These are phyloP conservation scores for Monascus purpureus DNA, from an alignment of 495 filamentous ascomycete genomes.

Conservation along the genomic window DNA sequence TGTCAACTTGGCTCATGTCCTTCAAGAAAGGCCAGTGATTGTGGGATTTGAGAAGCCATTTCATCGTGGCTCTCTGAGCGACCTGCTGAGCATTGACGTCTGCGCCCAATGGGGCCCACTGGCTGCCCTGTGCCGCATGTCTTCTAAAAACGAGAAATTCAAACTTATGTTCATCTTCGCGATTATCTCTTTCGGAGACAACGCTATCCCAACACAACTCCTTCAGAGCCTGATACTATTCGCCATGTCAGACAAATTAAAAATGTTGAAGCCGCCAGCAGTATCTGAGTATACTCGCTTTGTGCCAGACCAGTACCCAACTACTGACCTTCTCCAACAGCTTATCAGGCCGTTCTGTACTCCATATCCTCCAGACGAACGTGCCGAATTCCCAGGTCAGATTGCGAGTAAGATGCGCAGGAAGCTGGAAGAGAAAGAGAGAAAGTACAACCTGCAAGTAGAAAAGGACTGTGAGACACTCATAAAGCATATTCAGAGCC, in stretches of 20 bases:
- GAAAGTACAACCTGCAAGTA: not conserved
- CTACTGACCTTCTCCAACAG: constrained; percentile 6
- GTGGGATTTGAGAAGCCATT: constrained; percentile 22
- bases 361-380: constrained; percentile 10
- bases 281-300: constrained; percentile 17
- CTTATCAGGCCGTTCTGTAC: constrained; percentile 12
- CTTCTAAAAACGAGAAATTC: constrained; percentile 8
- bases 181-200: constrained; percentile 19
- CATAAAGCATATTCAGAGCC: constrained; percentile 15
- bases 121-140: constrained; percentile 14
- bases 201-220: constrained; percentile 20
- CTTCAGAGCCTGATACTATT: constrained; percentile 24
- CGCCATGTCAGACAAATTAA: constrained; percentile 18
- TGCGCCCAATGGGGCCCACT: constrained; percentile 29
- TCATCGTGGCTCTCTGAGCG: constrained; percentile 11
- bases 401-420: constrained; percentile 9
- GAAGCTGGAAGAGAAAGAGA: constrained; percentile 2
- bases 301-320: constrained; percentile 8
- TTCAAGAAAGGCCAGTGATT: constrained; percentile 23
- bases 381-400: constrained; percentile 5
- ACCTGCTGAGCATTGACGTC: constrained; percentile 18
- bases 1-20: constrained; percentile 12
- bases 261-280: constrained; percentile 12
- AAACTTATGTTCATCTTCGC: constrained; percentile 30
- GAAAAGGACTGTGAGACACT: constrained; percentile 12